Conservation (phyloP, 23 red algal species). For the Gracilaria caudata region DNA sequence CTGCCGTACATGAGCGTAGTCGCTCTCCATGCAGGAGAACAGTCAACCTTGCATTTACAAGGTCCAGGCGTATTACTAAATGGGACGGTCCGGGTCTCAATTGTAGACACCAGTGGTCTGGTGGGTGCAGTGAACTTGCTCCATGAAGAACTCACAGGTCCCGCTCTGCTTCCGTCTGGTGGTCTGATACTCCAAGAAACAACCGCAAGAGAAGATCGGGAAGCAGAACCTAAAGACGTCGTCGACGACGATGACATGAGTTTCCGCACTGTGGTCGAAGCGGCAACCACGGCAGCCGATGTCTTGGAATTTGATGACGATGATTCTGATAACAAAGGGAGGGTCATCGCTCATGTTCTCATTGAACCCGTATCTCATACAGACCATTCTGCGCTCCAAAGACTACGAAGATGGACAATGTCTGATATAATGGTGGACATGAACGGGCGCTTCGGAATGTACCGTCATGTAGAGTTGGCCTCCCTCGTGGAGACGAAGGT, state of each 20-base stretch:
- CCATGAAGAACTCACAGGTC: conserved; percentile 59
- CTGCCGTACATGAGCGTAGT: conserved; percentile 70
- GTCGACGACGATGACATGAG: conserved; percentile 26
- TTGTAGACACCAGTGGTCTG: conserved; percentile 73
- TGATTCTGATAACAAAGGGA: conserved; percentile 19
- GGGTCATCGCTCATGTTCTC: conserved; percentile 48
- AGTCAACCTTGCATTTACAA: conserved; percentile 41
- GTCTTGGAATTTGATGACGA: conserved; percentile 40
- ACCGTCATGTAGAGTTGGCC: conserved; percentile 47
- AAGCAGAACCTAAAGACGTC: neutral
- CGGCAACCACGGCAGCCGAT: conserved; percentile 24
- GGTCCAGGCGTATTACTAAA: conserved; percentile 66
- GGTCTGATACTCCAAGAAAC: conserved; percentile 58
- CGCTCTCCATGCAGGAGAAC: conserved; percentile 36
- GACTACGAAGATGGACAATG: conserved; percentile 54
- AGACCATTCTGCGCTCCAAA: conserved; percentile 38
- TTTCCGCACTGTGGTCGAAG: conserved; percentile 27
- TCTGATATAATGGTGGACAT: conserved; percentile 40
- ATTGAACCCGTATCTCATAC: conserved; percentile 40
- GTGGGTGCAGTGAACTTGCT: conserved; percentile 66
- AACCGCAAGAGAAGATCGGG: conserved; percentile 5
- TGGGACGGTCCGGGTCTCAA: conserved; percentile 63
- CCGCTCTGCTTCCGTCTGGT: conserved; percentile 65
- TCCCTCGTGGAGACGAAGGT: conserved; percentile 39
- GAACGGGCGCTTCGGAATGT: conserved; percentile 62